Evolutionary conservation across 1,139 yeast genomes (phyloP), one percentile per base, ranked within the genome.

Genomic region (Scheffersomyces lignicola): DNA sequence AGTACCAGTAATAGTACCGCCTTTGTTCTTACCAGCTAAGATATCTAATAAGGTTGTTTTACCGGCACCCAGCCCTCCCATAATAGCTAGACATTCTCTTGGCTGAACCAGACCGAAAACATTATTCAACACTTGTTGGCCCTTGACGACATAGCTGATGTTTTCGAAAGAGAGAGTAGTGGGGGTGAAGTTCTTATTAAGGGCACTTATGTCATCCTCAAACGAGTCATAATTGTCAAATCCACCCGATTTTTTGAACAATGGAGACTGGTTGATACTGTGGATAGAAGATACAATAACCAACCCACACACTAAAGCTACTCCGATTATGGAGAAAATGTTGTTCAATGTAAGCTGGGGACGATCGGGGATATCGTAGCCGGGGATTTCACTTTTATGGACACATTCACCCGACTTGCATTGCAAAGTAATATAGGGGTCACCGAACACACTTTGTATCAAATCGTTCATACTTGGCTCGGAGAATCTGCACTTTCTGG

Each of bases 21-120:
- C 74, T 55, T 92, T 92, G 50, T 81, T 78, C 54, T 92, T 92
- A 33, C 83, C 84, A 1, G 97, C 97, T 40, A 92, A 65, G 37
- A 92, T 88, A 54, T 92, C 98, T 39, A 92, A 65, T 30, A 92
- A 62, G 0, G 98, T 92, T 0, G 98, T 90, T 55, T 92, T 92
- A 39, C 98, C 98, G 8, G 97, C 97, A 34, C 98, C 98, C 0
- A 97, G 89, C 3, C 97, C 97, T 29, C 98, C 98, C 95, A 92
- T 87, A 24, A 92, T 89, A 0, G 98, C 97, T 56, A 90, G 58
- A 44, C 95, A 84, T 56, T 90, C 90, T 27, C 96, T 83, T 2
- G 97, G 95, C 35, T 77, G 76, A 2, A 83, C 96, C 12, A 78
- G 49, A 7, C 98, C 98, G 49, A 77, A 80, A 1, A 85, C 72